Percentiles rank a stretch among this genome's conserved stretches.
Evolutionary conservation across 257 asterid species (phyloP).

Genomic region (Penstemon newberryi): DNA sequence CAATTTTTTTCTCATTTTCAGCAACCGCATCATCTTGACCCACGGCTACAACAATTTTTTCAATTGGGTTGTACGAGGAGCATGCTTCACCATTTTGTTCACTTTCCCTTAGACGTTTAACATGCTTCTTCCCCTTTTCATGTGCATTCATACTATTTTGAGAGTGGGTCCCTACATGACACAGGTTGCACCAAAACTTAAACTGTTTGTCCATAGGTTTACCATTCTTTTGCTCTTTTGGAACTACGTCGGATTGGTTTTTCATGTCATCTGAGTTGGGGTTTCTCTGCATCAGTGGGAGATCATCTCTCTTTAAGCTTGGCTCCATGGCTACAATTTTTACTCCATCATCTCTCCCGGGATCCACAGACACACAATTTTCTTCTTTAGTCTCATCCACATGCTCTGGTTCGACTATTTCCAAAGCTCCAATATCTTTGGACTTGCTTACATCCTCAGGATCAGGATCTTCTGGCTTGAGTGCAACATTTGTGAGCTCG

Average conservation of each 20-base stretch:
- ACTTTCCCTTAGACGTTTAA: constrained; percentile 19
- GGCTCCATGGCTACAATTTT: too few species aligned
- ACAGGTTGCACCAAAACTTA: constrained; percentile 42
- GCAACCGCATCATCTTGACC: not conserved
- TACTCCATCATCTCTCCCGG: constrained; percentile 2
- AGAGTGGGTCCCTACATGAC: constrained; percentile 33
- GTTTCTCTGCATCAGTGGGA: not conserved
- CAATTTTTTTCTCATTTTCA: not conserved
- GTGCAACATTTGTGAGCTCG: too few species aligned
- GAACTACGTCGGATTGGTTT: constrained; percentile 15
- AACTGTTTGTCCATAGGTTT: constrained; percentile 10
- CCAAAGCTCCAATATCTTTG: not conserved
- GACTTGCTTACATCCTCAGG: not conserved
- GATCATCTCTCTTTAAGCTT: constrained; percentile 14
- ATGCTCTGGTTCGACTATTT: too few species aligned
- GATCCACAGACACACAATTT: not conserved
- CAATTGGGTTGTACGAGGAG: too few species aligned
- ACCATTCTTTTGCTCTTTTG: constrained; percentile 9
- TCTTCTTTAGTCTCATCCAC: too few species aligned
- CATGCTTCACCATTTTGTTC: too few species aligned
- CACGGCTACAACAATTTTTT: not conserved
- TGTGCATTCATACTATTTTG: constrained; percentile 31
- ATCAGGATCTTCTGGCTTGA: not conserved
- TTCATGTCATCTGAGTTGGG: constrained; percentile 2
- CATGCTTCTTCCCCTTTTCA: constrained; percentile 47